Base-by-base conservation (phyloP, 345 rosid species). In the Mangifera indica region DNA sequence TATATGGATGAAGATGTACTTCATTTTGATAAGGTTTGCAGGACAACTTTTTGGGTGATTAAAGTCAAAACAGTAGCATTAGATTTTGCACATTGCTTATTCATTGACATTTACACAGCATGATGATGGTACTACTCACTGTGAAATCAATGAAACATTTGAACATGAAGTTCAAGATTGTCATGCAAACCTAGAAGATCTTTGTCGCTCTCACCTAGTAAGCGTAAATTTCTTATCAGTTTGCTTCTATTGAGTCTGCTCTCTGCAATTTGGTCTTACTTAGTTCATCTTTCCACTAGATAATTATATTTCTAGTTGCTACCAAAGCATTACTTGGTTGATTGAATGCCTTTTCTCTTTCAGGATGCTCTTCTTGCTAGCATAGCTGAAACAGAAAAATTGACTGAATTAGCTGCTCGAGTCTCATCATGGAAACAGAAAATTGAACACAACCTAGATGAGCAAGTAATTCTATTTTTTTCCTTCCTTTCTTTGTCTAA, bases 311-410 rank as follows among this genome's bases (percentile, higher is more conserved):
- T 15, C 51, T 40, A 32, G 48, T 48, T 13, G 29, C 34, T 48
- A 25, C 17, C 12, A 0, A 22, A 10, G 14, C 56, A n/a, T 48
- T 74, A 42, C 51, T 61, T 65, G 59, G 18, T 34, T 53, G 34
- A 26, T 65, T 59, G 53, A 51, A 18, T 62, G 20, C 58, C 58
- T 66, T n/a, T 42, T 25, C 14, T 49, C 22, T 5, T 72, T 72
- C 80, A 95, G 99, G 99, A 95, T 82, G 89, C 94, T 75, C 93
- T 95, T 51, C 97, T 92, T 24, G 96, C 92, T 57, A 93, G 89
- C 82, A 88, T 95, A 81, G 96, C 99, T 73, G 93, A 91, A 84
- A 84, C 72, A 37, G 98, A 92, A 86, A 95, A 85, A 73, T 97
- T 89, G 81, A 86, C 93, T n/a, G 98, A 91, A 79, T 76, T 93